These are phyloP conservation scores for Wickerhamomyces queroliae DNA, from an alignment of 805 yeast species.

Conservation along the genomic window DNA sequence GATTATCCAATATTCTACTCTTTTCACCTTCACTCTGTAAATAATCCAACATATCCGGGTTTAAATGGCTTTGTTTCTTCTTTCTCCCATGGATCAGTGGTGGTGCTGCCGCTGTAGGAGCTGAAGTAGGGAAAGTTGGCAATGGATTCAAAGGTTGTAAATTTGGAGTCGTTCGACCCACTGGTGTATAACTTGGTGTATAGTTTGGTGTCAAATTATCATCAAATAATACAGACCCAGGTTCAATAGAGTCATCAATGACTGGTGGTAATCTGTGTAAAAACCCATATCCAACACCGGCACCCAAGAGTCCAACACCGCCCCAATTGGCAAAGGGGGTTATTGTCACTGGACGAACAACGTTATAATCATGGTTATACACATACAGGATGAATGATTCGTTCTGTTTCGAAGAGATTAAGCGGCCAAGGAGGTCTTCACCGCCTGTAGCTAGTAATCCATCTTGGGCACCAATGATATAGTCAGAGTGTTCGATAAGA, in stretches of 20 bases:
- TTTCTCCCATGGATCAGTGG: conserved; percentile 22
- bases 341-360: conserved; percentile 83
- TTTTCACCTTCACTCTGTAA: conserved; percentile 36
- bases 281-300: conserved; percentile 92
- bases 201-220: conserved; percentile 10
- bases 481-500: conserved; percentile 79
- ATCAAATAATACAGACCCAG: conserved; percentile 36
- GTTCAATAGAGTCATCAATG: conserved; percentile 30
- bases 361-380: conserved; percentile 83
- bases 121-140: background rate
- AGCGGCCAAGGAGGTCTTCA: conserved; percentile 67
- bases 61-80: conserved; percentile 13
- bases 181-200: conserved; percentile 4
- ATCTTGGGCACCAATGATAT: conserved; percentile 81
- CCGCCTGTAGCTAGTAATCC: conserved; percentile 87
- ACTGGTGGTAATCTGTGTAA: conserved; percentile 81
- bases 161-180: conserved; percentile 1
- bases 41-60: conserved; percentile 29
- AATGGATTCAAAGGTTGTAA: conserved; percentile 3
- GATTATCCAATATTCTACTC: conserved; percentile 32
- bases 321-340: conserved; percentile 70
- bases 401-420: conserved; percentile 47
- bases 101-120: conserved; percentile 9
- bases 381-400: conserved; percentile 56
- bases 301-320: conserved; percentile 82